Evolutionary conservation across 208 protist species (phyloP), one percentile per base, ranked within the genome.

Genomic region (Acanthamoeba divionensis): DNA sequence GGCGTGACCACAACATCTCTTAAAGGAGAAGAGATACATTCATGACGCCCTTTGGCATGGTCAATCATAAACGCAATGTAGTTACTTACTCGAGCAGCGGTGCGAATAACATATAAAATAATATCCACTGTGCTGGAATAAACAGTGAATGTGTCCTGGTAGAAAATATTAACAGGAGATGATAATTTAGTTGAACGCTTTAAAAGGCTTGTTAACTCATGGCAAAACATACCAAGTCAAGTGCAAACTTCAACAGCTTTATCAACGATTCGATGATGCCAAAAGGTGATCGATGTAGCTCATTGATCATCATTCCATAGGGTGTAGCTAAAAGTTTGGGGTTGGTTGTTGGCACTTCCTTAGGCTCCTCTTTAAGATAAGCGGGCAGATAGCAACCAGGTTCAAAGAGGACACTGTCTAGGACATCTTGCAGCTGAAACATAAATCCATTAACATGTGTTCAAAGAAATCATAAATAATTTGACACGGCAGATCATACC

Each of bases 321-420:
- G 95, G 93, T 29, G 96, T 97, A 18, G 93, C 95, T 21, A 97
- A 92, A 60, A 91, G 94, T n/a, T 89, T 80, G 80, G 95, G 92
- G 54, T 93, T 93, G 36, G 95, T 96, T 29, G 97, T 95, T 73
- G 89, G 96, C 75, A 96, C 75, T 21, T 85, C 89, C 71, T 47
- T 92, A 33, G 47, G 93, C 65, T 90, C 90, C 8, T 91, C 75
- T 2, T 67, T 67, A 24, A 66, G 52, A 10, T 29, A 26, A 21
- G 48, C 12, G 21, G 92, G 91, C 65, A 96, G 92, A 88, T 95
- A 97, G 24, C 91, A 88, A 10, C 94, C 96, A 12, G 97, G 97
- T 91, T 98, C 97, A 75, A 98, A 98, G 52, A 98, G 79, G 4
- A 96, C 94, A 15, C 95, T 93, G 29, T 97, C 96, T 44, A 98